Evolutionary conservation across 176 grass and related monocot genomes (phyloP).

Genomic region (Cenchrus americanus): DNA sequence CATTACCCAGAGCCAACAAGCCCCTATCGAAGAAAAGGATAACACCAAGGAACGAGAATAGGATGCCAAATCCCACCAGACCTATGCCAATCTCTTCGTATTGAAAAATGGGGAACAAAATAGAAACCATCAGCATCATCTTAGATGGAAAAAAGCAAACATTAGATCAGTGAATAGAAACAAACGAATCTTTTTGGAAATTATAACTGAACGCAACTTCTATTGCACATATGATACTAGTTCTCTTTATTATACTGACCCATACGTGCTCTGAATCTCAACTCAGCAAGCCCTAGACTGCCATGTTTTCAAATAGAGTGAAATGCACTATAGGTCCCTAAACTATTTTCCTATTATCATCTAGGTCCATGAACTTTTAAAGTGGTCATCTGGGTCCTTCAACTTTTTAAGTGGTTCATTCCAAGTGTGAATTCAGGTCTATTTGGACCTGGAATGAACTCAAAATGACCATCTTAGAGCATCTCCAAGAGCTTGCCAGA

Average conservation of each 20-base stretch:
- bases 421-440: too few relatives aligned
- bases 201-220: constrained; percentile 29
- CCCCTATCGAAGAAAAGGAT: constrained; percentile 97
- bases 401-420: too few relatives aligned
- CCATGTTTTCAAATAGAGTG: not conserved
- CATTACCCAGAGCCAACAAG: constrained; percentile 98
- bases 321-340: too few relatives aligned
- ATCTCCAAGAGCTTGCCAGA: too few relatives aligned
- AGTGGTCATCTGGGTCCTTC: too few relatives aligned
- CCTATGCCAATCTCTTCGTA: constrained; percentile 92
- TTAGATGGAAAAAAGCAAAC: constrained; percentile 20
- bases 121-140: constrained; percentile 26
- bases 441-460: too few relatives aligned
- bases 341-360: too few relatives aligned
- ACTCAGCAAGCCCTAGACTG: not conserved
- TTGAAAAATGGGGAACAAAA: constrained; percentile 19
- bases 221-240: constrained; percentile 3
- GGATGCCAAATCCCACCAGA: constrained; percentile 84
- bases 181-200: constrained; percentile 10
- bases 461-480: too few relatives aligned
- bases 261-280: constrained; percentile 8
- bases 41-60: constrained; percentile 88
- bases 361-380: too few relatives aligned
- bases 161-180: constrained; percentile 14
- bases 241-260: not conserved